Percentiles rank a stretch among this genome's conserved stretches.
Evolutionary conservation across 257 asterid species (phyloP).

Genomic region (Nicotiana otophora): DNA sequence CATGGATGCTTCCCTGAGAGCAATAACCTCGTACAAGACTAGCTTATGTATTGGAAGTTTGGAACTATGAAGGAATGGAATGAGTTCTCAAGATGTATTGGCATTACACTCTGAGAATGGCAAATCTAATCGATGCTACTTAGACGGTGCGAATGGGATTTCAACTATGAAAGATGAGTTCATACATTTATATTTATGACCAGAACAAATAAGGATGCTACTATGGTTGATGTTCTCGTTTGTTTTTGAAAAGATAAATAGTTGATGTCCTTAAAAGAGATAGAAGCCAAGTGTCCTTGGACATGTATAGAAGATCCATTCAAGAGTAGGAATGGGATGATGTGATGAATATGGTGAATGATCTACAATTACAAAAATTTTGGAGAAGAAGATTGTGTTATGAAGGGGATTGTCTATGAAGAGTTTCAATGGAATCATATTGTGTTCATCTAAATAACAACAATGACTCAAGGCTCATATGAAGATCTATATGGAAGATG

Average conservation of each 20-base stretch:
- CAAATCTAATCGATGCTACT: background rate
- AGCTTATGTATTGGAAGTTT: background rate
- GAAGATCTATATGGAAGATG: too few relatives aligned
- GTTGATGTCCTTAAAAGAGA: background rate
- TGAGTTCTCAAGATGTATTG: background rate
- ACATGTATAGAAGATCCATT: background rate
- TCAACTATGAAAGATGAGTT: background rate
- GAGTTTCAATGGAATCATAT: too few relatives aligned
- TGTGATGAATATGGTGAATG: too few relatives aligned
- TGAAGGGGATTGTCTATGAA: too few relatives aligned
- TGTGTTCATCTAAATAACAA: too few relatives aligned
- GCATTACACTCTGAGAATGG: background rate
- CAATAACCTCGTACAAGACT: background rate
- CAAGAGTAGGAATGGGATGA: background rate
- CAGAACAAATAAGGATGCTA: background rate
- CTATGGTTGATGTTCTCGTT: background rate
- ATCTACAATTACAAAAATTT: too few relatives aligned
- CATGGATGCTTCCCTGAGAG: background rate
- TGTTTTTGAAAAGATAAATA: background rate
- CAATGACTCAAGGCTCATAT: too few relatives aligned
- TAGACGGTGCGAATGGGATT: background rate
- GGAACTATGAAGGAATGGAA: background rate
- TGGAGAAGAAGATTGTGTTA: too few relatives aligned
- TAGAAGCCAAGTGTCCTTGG: background rate
- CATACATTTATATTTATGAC: background rate